phyloP scores from a whole-genome alignment of 345 rosid genomes.

The Mallotus nudiflorus region DNA sequence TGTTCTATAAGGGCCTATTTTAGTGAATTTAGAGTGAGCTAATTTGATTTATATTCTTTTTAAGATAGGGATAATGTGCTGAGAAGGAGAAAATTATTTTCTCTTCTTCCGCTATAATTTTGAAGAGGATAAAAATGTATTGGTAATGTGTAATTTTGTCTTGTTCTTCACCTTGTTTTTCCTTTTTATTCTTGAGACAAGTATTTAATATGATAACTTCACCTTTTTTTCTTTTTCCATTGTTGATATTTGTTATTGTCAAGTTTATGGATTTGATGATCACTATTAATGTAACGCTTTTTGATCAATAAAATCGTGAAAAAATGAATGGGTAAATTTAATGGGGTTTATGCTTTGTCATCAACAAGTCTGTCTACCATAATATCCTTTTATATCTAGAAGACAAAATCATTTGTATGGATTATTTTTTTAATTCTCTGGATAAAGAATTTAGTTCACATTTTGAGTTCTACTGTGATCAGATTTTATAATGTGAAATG shows the following conservation, averaged over 20 bases:
- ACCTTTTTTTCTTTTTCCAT: too few species aligned
- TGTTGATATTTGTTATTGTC: too few species aligned
- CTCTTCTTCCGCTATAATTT: background rate
- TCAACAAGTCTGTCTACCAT: background rate
- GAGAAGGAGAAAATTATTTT: background rate
- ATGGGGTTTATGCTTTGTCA: background rate
- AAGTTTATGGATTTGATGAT: too few species aligned
- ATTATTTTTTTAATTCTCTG: background rate
- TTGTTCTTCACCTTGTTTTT: too few species aligned
- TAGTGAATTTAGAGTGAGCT: background rate
- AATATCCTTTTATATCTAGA: background rate
- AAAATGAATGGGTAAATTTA: background rate
- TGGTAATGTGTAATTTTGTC: too few species aligned
- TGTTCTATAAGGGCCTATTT: background rate
- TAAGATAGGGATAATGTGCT: background rate
- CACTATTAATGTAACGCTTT: too few species aligned
- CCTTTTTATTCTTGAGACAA: too few species aligned
- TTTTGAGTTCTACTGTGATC: too few species aligned
- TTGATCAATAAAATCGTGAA: too few species aligned
- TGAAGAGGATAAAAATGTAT: background rate
- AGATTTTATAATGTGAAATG: too few species aligned
- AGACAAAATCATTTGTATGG: background rate
- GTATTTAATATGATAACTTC: too few species aligned
- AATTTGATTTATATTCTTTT: background rate
- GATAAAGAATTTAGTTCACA: background rate